Percentiles rank a stretch among this genome's conserved stretches.
These are phyloP conservation scores for Amphirosellinia nigrospora DNA, from an alignment of 495 filamentous ascomycete genomes.

Conservation along the genomic window DNA sequence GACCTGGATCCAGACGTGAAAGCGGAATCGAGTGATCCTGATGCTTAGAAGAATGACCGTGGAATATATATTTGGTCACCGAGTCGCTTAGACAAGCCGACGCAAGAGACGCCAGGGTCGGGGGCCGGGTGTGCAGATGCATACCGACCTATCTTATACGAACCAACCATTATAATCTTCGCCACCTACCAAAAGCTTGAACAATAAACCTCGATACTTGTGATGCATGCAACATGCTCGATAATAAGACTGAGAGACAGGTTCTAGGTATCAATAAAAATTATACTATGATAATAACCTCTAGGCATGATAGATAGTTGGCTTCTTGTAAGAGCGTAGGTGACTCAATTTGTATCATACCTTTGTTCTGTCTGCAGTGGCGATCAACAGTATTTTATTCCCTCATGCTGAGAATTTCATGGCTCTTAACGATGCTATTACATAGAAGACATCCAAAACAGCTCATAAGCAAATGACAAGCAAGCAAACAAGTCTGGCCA, in stretches of 20 bases:
- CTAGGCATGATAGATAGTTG: too few relatives aligned
- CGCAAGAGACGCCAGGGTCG: background rate
- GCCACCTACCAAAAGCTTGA: too few relatives aligned
- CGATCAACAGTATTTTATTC: too few relatives aligned
- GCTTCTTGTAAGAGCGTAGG: background rate
- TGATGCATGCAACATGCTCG: too few relatives aligned
- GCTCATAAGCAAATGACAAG: too few relatives aligned
- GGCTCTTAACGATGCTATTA: too few relatives aligned
- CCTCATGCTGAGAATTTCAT: too few relatives aligned
- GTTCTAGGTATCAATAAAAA: background rate
- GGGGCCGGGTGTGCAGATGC: background rate
- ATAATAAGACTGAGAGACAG: background rate
- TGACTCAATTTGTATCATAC: background rate
- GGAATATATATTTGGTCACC: background rate
- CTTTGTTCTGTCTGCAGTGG: too few relatives aligned
- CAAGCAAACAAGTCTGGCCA: background rate
- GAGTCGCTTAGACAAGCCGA: background rate
- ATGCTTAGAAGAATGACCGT: conserved; percentile 26
- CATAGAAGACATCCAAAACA: too few relatives aligned
- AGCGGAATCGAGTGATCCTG: conserved; percentile 33
- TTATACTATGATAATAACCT: background rate
- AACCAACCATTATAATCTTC: background rate
- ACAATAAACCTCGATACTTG: background rate
- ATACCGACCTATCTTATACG: background rate
- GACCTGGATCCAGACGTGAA: conserved; percentile 13